These are phyloP conservation scores for Clathrospora elynae DNA, from an alignment of 2,329 filamentous ascomycete species.

Conservation along the genomic window DNA sequence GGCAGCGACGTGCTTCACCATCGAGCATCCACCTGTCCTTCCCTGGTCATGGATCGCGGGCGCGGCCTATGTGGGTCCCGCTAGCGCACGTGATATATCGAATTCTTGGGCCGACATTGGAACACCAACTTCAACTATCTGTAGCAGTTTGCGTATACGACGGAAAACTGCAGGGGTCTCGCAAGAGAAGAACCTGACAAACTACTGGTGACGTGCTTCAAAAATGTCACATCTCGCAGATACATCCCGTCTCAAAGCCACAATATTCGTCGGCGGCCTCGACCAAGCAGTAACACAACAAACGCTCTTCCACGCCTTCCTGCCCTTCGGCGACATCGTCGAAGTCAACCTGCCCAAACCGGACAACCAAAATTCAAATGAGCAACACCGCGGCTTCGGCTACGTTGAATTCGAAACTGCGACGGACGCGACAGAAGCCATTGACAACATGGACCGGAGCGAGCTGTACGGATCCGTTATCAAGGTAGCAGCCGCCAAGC, in stretches of 20 bases:
- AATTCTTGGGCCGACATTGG: conserved; percentile 19
- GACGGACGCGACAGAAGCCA: conserved; percentile 88
- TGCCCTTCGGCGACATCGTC: conserved; percentile 94
- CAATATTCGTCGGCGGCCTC: conserved; percentile 89
- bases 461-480: conserved; percentile 92
- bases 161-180: no score
- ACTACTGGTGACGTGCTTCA: not conserved
- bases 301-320: conserved; percentile 85
- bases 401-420: conserved; percentile 93
- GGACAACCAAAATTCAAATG: conserved; percentile 76
- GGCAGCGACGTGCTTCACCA: conserved; percentile 36
- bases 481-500: conserved; percentile 89
- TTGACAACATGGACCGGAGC: conserved; percentile 98
- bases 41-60: conserved; percentile 32
- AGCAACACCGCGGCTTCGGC: conserved; percentile 88
- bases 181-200: no score
- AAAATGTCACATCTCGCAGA: conserved; percentile 70
- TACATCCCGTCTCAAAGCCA: conserved; percentile 81
- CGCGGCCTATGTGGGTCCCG: conserved; percentile 20
- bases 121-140: no score
- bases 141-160: no score
- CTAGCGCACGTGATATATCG: conserved; percentile 35
- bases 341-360: conserved; percentile 90
- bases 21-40: conserved; percentile 46
- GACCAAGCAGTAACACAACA: conserved; percentile 75